phyloP scores from a whole-genome alignment of 2,329 filamentous ascomycete species.

The Coniochaeta prunicola region DNA sequence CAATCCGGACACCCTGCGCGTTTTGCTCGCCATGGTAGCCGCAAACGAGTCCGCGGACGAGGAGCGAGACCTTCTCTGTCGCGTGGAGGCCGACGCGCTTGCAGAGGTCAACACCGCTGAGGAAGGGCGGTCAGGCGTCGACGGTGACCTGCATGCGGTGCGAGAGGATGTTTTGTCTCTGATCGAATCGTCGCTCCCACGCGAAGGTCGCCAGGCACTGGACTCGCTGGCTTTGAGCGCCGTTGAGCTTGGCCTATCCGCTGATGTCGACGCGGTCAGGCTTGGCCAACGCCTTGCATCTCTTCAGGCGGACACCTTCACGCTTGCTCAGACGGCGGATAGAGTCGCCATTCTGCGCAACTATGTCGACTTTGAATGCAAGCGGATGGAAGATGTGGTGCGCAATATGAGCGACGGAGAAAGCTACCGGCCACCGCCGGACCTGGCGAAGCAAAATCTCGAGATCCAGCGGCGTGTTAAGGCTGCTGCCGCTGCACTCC shows the following conservation, averaged over 20 bases:
- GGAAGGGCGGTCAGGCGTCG: slow-evolving; percentile 7
- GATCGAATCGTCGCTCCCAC: slow-evolving; percentile 46
- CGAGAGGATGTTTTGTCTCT: slow-evolving; percentile 39
- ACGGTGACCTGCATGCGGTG: slow-evolving; percentile 7
- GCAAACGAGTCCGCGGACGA: slow-evolving; percentile 75
- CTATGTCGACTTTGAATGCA: slow-evolving; percentile 46
- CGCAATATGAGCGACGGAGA: slow-evolving; percentile 30
- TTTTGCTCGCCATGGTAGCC: slow-evolving; percentile 64
- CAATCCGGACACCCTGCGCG: slow-evolving; percentile 74
- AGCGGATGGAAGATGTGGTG: slow-evolving; percentile 29
- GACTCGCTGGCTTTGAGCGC: slow-evolving; percentile 49
- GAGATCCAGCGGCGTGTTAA: slow-evolving; percentile 68
- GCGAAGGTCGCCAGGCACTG: slow-evolving; percentile 48
- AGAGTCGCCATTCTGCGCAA: slow-evolving; percentile 49
- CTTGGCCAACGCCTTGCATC: slow-evolving; percentile 47
- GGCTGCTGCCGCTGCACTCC: slow-evolving; percentile 55
- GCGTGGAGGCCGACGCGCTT: slow-evolving; percentile 53
- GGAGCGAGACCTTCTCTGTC: slow-evolving; percentile 49
- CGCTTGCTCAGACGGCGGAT: slow-evolving; percentile 47
- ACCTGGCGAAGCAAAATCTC: slow-evolving; percentile 62
- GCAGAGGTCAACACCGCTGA: slow-evolving; percentile 39
- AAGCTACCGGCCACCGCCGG: slow-evolving; percentile 45
- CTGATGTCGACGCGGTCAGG: slow-evolving; percentile 37
- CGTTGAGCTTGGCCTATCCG: slow-evolving; percentile 36
- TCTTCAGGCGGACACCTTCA: slow-evolving; percentile 45